Percentiles rank a stretch among this genome's conserved stretches.
Conservation (phyloP, 2,329 filamentous ascomycete genomes). For the Fusarium temperatum region DNA sequence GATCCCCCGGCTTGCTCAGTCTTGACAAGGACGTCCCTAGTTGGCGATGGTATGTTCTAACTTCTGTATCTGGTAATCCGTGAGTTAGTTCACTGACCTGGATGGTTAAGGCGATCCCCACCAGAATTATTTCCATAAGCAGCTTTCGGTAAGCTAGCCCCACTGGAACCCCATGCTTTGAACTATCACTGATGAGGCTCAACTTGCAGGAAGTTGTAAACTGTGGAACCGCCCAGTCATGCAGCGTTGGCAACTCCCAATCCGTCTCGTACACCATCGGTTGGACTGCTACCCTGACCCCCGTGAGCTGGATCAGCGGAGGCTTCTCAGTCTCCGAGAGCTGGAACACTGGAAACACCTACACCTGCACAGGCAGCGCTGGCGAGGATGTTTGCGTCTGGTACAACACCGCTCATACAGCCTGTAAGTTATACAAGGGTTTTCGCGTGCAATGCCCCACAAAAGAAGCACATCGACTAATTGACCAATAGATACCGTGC, state of each 20-base stretch:
- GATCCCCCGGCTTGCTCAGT: not conserved
- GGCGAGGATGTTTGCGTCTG: not conserved
- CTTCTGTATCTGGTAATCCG: not conserved
- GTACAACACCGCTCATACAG: not conserved
- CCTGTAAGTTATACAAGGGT: not conserved
- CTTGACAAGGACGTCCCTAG: not conserved
- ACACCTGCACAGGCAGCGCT: not conserved
- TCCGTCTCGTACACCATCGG: not conserved
- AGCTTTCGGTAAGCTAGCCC: not conserved
- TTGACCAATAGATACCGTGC: not conserved
- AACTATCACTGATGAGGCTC: not conserved
- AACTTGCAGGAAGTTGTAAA: not conserved
- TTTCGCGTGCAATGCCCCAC: not conserved
- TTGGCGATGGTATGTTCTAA: not conserved
- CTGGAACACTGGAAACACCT: not conserved
- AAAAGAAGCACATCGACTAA: not conserved
- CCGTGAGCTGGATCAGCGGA: not conserved
- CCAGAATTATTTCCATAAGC: conserved; percentile 4
- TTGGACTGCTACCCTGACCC: not conserved
- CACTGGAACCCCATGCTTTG: not conserved
- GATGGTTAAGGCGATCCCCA: not conserved
- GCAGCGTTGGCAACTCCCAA: not conserved
- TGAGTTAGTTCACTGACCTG: not conserved
- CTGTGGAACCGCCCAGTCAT: not conserved
- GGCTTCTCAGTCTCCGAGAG: not conserved